A percentile compares a stretch with the other conserved stretches of the same genome.
Evolutionary conservation across 306 rosid species (phyloP).

Genomic region (Quercus suber): DNA sequence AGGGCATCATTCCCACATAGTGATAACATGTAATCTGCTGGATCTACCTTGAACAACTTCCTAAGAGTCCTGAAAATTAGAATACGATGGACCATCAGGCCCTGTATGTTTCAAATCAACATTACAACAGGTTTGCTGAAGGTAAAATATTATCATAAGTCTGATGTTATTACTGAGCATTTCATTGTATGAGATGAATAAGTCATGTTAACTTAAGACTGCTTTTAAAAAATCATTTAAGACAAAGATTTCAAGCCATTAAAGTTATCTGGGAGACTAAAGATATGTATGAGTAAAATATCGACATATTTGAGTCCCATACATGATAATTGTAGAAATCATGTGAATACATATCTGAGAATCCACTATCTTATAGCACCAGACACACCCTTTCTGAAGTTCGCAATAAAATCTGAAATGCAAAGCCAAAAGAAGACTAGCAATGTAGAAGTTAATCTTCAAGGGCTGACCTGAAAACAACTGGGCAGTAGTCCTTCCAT

Average conservation of each 20-base stretch:
- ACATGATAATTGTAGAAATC: not conserved
- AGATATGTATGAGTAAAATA: not conserved
- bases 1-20: slow-evolving; percentile 93
- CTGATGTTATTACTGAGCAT: not conserved
- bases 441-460: slow-evolving; percentile 8
- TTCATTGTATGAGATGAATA: not conserved
- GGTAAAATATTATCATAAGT: not conserved
- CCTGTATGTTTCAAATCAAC: not conserved
- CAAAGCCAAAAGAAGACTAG: slow-evolving; percentile 4
- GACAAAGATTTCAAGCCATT: not conserved
- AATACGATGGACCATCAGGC: slow-evolving; percentile 22
- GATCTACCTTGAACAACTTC: slow-evolving; percentile 89
- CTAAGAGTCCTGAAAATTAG: slow-evolving; percentile 74
- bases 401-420: not conserved
- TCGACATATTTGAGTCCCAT: not conserved
- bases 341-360: not conserved
- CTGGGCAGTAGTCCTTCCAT: slow-evolving; percentile 99
- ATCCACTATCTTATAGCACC: not conserved
- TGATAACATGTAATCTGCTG: slow-evolving; percentile 98
- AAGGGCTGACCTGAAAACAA: slow-evolving; percentile 76
- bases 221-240: not conserved
- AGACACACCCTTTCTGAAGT: not conserved
- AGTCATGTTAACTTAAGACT: not conserved
- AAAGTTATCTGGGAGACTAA: not conserved
- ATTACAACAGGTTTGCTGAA: not conserved